A percentile compares a stretch with the other conserved stretches of the same genome.
Evolutionary conservation across 2,329 filamentous ascomycete species (phyloP).

Genomic region (Colletotrichum shisoi): DNA sequence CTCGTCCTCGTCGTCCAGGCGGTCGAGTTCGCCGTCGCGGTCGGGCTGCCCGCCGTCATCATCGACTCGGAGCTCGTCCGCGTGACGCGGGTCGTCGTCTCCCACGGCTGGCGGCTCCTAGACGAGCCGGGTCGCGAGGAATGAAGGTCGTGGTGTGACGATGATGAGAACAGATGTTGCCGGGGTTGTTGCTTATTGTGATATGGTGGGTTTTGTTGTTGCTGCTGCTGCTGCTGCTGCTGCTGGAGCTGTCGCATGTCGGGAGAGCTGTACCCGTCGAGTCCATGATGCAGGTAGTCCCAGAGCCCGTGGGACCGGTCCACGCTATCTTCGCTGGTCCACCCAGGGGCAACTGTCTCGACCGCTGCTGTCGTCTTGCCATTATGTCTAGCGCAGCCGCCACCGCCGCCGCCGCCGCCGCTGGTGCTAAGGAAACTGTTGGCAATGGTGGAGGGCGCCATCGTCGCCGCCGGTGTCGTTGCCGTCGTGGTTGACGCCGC

Average conservation of each 20-base stretch:
- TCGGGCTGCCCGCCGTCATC: neutral
- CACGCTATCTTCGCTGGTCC: constrained; percentile 32
- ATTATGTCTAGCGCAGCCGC: constrained; percentile 15
- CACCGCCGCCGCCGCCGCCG: constrained; percentile 23
- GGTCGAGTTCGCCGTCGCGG: neutral
- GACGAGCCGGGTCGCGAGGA: constrained; percentile 28
- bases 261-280: constrained; percentile 35
- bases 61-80: constrained; percentile 22
- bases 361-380: constrained; percentile 19
- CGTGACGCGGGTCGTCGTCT: neutral
- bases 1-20: constrained; percentile 14
- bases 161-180: constrained; percentile 11
- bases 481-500: constrained; percentile 10
- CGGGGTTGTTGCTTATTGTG: constrained; percentile 1
- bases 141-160: constrained; percentile 25
- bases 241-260: constrained; percentile 24
- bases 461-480: constrained; percentile 24
- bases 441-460: constrained; percentile 31
- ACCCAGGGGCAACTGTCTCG: constrained; percentile 7
- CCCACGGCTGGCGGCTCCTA: constrained; percentile 17
- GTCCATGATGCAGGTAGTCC: constrained; percentile 36
- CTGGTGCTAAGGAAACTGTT: constrained; percentile 1
- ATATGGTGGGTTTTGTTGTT: neutral
- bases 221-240: constrained; percentile 15
- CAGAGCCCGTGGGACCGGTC: constrained; percentile 32